Evolutionary conservation across 257 asterid genomes (phyloP), one percentile per base, ranked within the genome.

Genomic region (Penstemon newberryi): DNA sequence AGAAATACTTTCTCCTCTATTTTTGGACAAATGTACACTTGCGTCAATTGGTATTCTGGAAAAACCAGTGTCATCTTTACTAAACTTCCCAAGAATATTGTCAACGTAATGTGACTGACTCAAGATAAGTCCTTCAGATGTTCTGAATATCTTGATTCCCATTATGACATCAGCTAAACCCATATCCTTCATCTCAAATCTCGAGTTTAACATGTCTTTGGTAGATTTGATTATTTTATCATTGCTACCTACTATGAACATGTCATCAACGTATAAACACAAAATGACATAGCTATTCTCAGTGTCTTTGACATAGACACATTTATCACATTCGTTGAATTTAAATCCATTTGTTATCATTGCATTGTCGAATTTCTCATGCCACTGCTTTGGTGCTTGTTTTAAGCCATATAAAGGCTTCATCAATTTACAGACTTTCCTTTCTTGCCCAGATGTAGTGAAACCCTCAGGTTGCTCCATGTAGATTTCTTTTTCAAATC

Each of bases 21-120:
- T 10, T 59, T 59, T 59, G 5, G 61, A 56, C 43, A 59, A 59
- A 37, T 59, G 64, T 5, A 25, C 11, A 11, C 44, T 59, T 37
- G 6, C 8, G 36, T 59, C 46, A 49, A 7, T 7, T 59, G 10
- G 36, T 6, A 45, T 37, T 59, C 44, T 59, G 9, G 64, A 2
- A 6, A 59, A 4, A 59, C 45, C 45, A 6, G 64, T 13, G 15
- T 33, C 64, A 59, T 5, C 44, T 37, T 6, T 59, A 7, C 3
- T 25, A 5, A 33, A 25, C 33, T 59, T 33, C 10, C 15, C 45
- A 40, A 59, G 54, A 49, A 49, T 49, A 3, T 59, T 25, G 10
- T 59, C 43, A 6, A 59, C 64, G 64, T 59, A 6, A 4, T 33
- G 45, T 5, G 47, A 19, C 9, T 56, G 37, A 19, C 37, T 56